Percentiles rank a stretch among this genome's conserved stretches.
phyloP scores from a whole-genome alignment of 805 yeast species.

The Wickerhamiella azymoides region DNA sequence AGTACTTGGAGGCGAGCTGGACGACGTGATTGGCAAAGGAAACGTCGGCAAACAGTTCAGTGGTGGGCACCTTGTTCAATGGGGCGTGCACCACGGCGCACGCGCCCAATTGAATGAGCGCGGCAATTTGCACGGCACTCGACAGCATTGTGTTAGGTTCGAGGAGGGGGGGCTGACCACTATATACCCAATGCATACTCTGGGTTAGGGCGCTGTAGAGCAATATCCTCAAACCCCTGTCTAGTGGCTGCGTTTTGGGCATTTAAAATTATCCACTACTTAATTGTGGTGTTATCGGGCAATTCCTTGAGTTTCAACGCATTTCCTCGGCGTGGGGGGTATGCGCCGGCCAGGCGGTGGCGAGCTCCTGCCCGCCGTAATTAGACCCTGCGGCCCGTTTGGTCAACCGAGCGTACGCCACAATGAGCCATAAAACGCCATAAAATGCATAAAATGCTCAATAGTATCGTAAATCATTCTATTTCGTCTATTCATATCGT shows the following conservation, averaged over 20 bases:
- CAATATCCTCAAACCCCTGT: not conserved
- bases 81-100: slow-evolving; percentile 17
- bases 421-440: no score
- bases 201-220: slow-evolving; percentile 3
- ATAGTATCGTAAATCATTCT: not conserved
- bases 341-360: no score
- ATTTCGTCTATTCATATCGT: not conserved
- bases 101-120: slow-evolving; percentile 14
- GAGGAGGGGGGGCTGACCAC: slow-evolving; percentile 7
- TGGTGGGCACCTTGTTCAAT: slow-evolving; percentile 13
- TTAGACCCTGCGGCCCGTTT: not conserved
- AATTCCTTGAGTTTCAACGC: no score
- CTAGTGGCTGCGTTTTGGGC: not conserved
- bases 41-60: slow-evolving; percentile 14
- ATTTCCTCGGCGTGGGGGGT: no score
- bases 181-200: not conserved
- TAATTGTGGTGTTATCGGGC: no score
- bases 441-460: no score
- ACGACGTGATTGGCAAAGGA: slow-evolving; percentile 16
- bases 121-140: slow-evolving; percentile 14
- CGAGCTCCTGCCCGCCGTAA: not conserved
- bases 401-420: no score
- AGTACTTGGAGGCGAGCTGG: slow-evolving; percentile 18
- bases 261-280: no score
- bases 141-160: not conserved